Evolutionary conservation across 73 alveolate species (phyloP).

Genomic region (Paraurostyla sp.): DNA sequence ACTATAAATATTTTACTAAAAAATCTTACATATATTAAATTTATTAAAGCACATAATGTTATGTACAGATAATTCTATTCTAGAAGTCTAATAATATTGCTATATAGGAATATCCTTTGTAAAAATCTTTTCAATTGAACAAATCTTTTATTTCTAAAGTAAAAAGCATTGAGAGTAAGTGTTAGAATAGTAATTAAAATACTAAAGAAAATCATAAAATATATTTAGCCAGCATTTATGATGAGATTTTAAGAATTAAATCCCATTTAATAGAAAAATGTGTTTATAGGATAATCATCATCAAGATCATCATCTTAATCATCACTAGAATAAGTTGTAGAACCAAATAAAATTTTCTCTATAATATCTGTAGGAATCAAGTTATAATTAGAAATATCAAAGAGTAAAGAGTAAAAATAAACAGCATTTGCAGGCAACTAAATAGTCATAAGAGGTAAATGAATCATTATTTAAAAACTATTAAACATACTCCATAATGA

Average conservation of each 20-base stretch:
- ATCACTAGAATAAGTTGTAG: neutral
- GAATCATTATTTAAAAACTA: neutral
- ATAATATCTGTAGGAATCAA: neutral
- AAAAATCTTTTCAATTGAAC: neutral
- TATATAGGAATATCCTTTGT: neutral
- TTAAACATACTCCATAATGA: neutral
- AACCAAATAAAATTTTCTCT: neutral
- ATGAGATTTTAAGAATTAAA: neutral
- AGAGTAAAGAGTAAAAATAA: neutral
- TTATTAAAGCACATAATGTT: neutral
- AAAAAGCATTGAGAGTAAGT: neutral
- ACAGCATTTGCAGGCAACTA: neutral
- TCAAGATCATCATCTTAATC: neutral
- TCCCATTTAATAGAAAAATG: neutral
- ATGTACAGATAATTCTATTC: neutral
- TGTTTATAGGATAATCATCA: neutral
- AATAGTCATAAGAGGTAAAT: constrained; percentile 1
- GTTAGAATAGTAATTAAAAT: neutral
- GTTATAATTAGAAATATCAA: neutral
- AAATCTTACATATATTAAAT: neutral
- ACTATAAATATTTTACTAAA: no score
- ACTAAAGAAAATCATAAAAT: neutral
- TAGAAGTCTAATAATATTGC: neutral
- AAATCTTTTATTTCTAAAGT: neutral
- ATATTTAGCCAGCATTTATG: neutral